Evolutionary conservation across 805 yeast species (phyloP).

Genomic region (Cyberlindnera veronae): DNA sequence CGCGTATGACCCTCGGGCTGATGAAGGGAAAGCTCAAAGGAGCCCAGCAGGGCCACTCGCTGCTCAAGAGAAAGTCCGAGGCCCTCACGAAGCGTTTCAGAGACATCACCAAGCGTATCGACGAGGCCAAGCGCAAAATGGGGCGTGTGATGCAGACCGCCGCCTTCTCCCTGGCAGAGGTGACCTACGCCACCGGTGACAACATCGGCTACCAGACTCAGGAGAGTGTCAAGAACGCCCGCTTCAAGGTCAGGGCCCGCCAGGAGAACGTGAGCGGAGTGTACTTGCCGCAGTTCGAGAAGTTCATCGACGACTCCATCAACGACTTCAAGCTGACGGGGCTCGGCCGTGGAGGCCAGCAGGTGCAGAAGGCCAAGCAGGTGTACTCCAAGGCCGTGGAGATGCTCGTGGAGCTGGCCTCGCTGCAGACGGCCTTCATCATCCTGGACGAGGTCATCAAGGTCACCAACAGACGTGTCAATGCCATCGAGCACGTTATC

Average conservation of each 20-base stretch:
- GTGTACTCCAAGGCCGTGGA: slow-evolving; percentile 97
- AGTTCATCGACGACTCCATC: slow-evolving; percentile 75
- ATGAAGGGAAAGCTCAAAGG: slow-evolving; percentile 97
- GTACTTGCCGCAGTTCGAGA: slow-evolving; percentile 86
- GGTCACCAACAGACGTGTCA: slow-evolving; percentile 96
- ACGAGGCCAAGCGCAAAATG: slow-evolving; percentile 86
- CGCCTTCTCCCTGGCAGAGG: slow-evolving; percentile 95
- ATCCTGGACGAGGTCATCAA: slow-evolving; percentile 96
- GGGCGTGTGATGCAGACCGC: slow-evolving; percentile 98
- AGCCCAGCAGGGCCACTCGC: slow-evolving; percentile 93
- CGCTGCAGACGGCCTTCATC: slow-evolving; percentile 94
- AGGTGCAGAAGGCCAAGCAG: slow-evolving; percentile 88
- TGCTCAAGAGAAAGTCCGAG: slow-evolving; percentile 92
- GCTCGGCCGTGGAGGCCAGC: slow-evolving; percentile 97
- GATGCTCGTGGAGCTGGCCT: slow-evolving; percentile 91
- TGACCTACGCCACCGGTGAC: slow-evolving; percentile 95
- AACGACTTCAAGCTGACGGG: slow-evolving; percentile 97
- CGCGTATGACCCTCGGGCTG: slow-evolving; percentile 93
- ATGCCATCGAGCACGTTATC: slow-evolving; percentile 97
- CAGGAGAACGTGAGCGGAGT: slow-evolving; percentile 98
- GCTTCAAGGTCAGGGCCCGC: slow-evolving; percentile 85
- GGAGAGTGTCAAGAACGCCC: slow-evolving; percentile 86
- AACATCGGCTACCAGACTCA: slow-evolving; percentile 94
- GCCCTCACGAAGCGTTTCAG: slow-evolving; percentile 95
- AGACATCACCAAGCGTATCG: slow-evolving; percentile 90